Conservation (phyloP, 208 protist genomes). For the Lotmaria passim region DNA sequence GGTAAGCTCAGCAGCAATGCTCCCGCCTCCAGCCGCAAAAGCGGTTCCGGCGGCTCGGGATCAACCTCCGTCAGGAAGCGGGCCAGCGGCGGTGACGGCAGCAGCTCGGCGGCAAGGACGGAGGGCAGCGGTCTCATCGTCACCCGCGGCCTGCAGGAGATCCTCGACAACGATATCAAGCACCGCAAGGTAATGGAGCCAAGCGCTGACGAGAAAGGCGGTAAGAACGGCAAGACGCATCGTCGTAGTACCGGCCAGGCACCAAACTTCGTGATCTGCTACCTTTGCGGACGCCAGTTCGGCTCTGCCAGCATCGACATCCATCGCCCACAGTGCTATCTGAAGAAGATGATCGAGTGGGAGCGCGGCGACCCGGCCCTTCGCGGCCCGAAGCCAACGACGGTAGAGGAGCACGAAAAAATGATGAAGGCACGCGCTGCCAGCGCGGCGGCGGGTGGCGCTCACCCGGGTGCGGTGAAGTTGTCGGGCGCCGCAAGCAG, state of each 20-base stretch:
- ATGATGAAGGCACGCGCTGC: constrained; percentile 40
- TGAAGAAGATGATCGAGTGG: constrained; percentile 91
- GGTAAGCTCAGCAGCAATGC: constrained; percentile 13
- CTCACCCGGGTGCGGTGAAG: constrained; percentile 1
- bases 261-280: constrained; percentile 88
- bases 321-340: constrained; percentile 92
- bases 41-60: constrained; percentile 13
- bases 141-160: constrained; percentile 64
- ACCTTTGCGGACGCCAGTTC: constrained; percentile 91
- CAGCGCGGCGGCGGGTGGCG: constrained; percentile 3
- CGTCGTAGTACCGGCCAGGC: constrained; percentile 25
- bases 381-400: constrained; percentile 76
- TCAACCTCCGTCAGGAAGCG: constrained; percentile 11
- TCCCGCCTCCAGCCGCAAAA: constrained; percentile 1
- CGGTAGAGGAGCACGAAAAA: constrained; percentile 67
- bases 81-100: constrained; percentile 1
- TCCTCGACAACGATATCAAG: constrained; percentile 66
- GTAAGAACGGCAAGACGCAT: constrained; percentile 13
- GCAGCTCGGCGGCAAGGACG: no score
- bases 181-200: constrained; percentile 17
- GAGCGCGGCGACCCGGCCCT: constrained; percentile 72
- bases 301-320: constrained; percentile 83
- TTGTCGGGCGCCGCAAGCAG: constrained; percentile 1
- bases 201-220: constrained; percentile 1
- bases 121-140: constrained; percentile 59